A percentile compares a stretch with the other conserved stretches of the same genome.
Evolutionary conservation across 2,329 filamentous ascomycete species (phyloP).

Genomic region (Talaromyces piceae): DNA sequence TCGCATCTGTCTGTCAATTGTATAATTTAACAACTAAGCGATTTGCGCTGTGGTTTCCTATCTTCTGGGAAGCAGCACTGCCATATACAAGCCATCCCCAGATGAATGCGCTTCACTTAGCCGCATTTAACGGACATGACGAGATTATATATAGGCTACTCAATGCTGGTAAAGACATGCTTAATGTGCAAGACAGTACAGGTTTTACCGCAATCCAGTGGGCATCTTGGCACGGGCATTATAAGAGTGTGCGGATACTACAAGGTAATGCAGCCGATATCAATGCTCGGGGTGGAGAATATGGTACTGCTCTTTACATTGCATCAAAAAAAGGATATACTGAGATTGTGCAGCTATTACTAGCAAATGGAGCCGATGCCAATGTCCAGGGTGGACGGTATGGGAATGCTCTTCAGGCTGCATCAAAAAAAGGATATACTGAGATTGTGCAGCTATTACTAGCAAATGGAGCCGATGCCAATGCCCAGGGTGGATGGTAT

Average conservation of each 20-base stretch:
- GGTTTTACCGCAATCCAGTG: background rate
- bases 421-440: too few relatives aligned
- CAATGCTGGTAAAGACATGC: background rate
- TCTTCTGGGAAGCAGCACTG: background rate
- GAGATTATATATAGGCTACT: background rate
- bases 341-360: too few relatives aligned
- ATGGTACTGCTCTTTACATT: too few relatives aligned
- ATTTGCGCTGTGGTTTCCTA: background rate
- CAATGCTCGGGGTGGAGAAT: too few relatives aligned
- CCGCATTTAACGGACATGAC: slow-evolving; percentile 1
- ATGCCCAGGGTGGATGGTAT: too few relatives aligned
- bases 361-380: too few relatives aligned
- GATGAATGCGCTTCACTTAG: slow-evolving; percentile 1
- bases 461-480: too few relatives aligned
- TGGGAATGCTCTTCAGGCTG: too few relatives aligned
- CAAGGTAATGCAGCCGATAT: too few relatives aligned
- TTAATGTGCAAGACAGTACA: background rate
- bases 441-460: too few relatives aligned
- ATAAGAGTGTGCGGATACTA: slow-evolving; percentile 7
- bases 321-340: too few relatives aligned
- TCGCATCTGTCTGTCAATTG: background rate
- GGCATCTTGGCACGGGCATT: background rate
- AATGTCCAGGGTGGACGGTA: too few relatives aligned
- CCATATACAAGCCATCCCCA: background rate
- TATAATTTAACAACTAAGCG: background rate